Evolutionary conservation across 805 yeast genomes (phyloP).

Genomic region (Candida boleticola): DNA sequence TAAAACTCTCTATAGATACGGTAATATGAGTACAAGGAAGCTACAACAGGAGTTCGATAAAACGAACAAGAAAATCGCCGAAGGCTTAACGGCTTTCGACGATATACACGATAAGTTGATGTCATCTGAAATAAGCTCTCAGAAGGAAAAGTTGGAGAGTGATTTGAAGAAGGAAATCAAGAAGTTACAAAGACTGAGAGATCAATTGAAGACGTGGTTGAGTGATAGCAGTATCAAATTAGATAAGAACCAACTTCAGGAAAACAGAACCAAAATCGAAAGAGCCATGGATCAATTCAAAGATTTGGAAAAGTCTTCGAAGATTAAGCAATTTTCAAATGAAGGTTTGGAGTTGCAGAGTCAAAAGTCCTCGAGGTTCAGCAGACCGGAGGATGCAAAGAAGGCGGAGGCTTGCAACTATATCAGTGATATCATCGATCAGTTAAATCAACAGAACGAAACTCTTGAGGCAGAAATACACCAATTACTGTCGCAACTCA

Average conservation of each 20-base stretch:
- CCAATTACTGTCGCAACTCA: constrained; percentile 26
- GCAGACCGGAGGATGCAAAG: constrained; percentile 77
- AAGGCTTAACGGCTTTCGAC: constrained; percentile 86
- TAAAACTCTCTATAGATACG: not conserved
- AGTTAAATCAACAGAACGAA: constrained; percentile 78
- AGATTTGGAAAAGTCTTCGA: constrained; percentile 88
- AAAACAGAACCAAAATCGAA: constrained; percentile 69
- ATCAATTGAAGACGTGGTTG: constrained; percentile 93
- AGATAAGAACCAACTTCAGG: constrained; percentile 42
- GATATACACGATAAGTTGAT: constrained; percentile 81
- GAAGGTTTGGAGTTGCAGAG: constrained; percentile 80
- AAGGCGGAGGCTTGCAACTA: constrained; percentile 72
- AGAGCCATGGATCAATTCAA: constrained; percentile 96
- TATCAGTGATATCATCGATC: constrained; percentile 70
- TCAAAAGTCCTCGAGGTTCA: constrained; percentile 35
- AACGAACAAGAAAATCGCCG: constrained; percentile 84
- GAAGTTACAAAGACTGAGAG: constrained; percentile 88
- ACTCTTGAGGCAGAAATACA: constrained; percentile 66
- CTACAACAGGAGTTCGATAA: constrained; percentile 81
- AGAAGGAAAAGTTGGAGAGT: constrained; percentile 88
- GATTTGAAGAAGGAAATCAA: constrained; percentile 94
- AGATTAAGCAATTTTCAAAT: constrained; percentile 89
- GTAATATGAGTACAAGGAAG: constrained; percentile 40
- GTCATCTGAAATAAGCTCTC: constrained; percentile 77
- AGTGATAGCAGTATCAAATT: constrained; percentile 90